Base-by-base conservation (phyloP, 2,329 filamentous ascomycete species). In the Zymoseptoria passerinii region DNA sequence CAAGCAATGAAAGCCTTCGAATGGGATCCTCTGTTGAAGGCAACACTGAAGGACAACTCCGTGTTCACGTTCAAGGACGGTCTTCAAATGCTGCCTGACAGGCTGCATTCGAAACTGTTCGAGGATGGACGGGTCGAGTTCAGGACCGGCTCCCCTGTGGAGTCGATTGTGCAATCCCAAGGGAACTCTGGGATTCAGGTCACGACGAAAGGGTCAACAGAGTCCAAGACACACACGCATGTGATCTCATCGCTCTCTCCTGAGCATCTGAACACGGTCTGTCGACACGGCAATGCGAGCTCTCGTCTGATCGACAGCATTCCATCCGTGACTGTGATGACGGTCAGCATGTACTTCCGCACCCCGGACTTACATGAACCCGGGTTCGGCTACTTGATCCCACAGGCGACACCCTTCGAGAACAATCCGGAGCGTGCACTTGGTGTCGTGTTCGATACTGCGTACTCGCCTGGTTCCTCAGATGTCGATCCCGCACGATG, bases 321-420 rank as follows among this genome's bases (percentile, higher is more conserved):
- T 7, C 68, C 69, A 3, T 61, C 62, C 4, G 71, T 92, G 28
- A 92, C 86, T 29, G 91, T 96, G 65, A 92, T 92, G 85, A 89
- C 92, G 2, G 88, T 99, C 61, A 96, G 96, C 74, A 79, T 99
- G 52, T 96, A 87, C 80, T 99, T 87, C 72, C 77, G 80, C 1
- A 78, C 83, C 50, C 80, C 85, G 6, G 70, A 82, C 58, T 75
- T 95, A 40, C 78, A 89, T 53, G 83, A 84, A 56, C 75, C 78
- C 28, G 94, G 92, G 18, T 95, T 97, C 70, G 94, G 94, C 63
- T 97, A 97, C 73, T 83, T 99, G 4, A 88, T 99, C 59, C 92
- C 94, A 1, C 84, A 85, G 59, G 85, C 85, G 16, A 80, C 89
- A 1, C 81, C 86, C 2, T 78, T 80, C 52, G 83, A 84, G 44